Evolutionary conservation across 257 asterid genomes (phyloP).

Genomic region (Nicotiana tabacum): DNA sequence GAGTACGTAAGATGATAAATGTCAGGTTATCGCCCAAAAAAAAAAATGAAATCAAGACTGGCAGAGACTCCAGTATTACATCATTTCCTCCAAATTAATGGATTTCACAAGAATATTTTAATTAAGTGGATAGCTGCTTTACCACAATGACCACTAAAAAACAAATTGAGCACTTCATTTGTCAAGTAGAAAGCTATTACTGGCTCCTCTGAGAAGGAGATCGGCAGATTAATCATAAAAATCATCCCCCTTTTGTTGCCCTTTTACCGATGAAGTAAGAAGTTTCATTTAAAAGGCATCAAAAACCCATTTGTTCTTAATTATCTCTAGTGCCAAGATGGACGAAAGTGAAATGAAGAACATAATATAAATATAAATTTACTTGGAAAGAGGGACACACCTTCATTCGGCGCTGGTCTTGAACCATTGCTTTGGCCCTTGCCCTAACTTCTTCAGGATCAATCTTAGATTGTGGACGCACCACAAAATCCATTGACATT

Average conservation of each 20-base stretch:
- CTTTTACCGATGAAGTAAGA: not conserved
- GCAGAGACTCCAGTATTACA: not conserved
- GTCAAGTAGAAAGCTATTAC: not conserved
- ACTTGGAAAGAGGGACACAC: constrained; percentile 33
- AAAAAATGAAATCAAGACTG: not conserved
- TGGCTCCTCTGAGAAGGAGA: not conserved
- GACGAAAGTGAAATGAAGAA: not conserved
- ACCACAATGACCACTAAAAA: not conserved
- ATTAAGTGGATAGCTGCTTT: not conserved
- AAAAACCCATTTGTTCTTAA: not conserved
- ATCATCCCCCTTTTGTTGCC: not conserved
- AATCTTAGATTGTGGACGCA: constrained; percentile 90
- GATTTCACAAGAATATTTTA: not conserved
- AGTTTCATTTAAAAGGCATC: not conserved
- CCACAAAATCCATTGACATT: constrained; percentile 86
- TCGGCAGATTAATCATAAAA: not conserved
- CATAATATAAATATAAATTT: not conserved
- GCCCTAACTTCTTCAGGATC: constrained; percentile 90
- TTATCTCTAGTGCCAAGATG: not conserved
- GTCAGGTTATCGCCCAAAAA: not conserved
- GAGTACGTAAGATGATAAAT: not conserved
- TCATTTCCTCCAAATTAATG: not conserved
- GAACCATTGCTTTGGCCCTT: constrained; percentile 57
- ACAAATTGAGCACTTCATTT: constrained; percentile 2
- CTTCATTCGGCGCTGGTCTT: constrained; percentile 76